A percentile compares a stretch with the other conserved stretches of the same genome.
Evolutionary conservation across 176 grass and related monocot genomes (phyloP).

Genomic region (Phoenix dactylifera): DNA sequence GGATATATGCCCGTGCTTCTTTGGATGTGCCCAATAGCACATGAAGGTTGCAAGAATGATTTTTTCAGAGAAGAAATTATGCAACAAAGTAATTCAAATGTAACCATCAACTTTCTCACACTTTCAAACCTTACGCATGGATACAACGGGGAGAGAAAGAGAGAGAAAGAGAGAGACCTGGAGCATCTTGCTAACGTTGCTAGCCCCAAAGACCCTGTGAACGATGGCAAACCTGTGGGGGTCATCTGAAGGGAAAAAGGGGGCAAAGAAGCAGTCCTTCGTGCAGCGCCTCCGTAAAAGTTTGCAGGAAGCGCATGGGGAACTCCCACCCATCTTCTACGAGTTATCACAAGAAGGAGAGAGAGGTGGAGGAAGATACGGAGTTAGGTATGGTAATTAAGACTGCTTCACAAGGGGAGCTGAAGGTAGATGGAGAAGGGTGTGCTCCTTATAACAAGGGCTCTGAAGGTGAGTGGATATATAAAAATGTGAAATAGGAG

Average conservation of each 20-base stretch:
- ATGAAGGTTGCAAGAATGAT: too few species aligned
- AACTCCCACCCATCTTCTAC: conserved; percentile 4
- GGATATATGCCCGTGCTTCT: too few species aligned
- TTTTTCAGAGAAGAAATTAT: too few species aligned
- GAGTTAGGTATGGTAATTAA: background rate
- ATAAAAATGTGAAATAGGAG: background rate
- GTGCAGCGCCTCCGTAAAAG: conserved; percentile 14
- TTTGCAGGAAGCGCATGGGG: conserved; percentile 17
- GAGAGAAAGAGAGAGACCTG: background rate
- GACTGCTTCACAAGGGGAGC: background rate
- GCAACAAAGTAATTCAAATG: too few species aligned
- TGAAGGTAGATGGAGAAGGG: background rate
- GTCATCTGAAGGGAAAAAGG: conserved; percentile 16
- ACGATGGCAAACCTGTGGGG: conserved; percentile 17
- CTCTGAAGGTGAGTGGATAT: too few species aligned
- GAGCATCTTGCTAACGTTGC: conserved; percentile 21
- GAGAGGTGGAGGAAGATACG: background rate
- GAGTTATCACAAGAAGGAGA: background rate
- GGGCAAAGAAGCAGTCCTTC: conserved; percentile 15
- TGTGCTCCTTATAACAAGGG: background rate
- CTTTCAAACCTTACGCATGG: too few species aligned
- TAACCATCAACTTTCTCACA: too few species aligned
- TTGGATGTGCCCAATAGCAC: too few species aligned
- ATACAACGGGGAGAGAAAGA: background rate
- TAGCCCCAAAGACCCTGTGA: conserved; percentile 15